Evolutionary conservation across 768 basidiomycete species (phyloP).

Genomic region (Amanita brunnescens): DNA sequence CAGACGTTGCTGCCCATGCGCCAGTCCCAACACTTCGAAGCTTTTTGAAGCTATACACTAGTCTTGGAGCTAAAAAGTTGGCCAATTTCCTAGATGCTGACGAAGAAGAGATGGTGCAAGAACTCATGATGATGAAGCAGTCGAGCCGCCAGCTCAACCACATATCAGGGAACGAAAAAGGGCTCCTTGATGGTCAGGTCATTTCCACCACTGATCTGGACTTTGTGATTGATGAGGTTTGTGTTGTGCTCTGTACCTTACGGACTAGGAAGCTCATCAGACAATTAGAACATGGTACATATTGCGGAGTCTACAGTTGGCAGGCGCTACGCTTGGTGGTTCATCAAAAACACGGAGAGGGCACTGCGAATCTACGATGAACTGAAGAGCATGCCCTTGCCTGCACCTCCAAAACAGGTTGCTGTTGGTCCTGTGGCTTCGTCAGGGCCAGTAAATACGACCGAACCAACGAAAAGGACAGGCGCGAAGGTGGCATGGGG

Average conservation of each 20-base stretch:
- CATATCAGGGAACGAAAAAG: constrained; percentile 45
- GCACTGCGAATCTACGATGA: constrained; percentile 82
- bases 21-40: constrained; percentile 81
- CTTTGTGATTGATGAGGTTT: constrained; percentile 89
- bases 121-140: constrained; percentile 96
- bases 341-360: constrained; percentile 92
- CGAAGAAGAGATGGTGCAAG: constrained; percentile 91
- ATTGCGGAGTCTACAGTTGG: constrained; percentile 94
- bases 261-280: background rate
- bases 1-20: constrained; percentile 67
- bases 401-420: constrained; percentile 24
- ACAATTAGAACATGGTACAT: constrained; percentile 83
- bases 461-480: constrained; percentile 20
- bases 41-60: constrained; percentile 93
- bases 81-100: constrained; percentile 86
- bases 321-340: constrained; percentile 92
- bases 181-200: constrained; percentile 77
- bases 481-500: constrained; percentile 58
- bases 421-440: constrained; percentile 11
- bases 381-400: constrained; percentile 46
- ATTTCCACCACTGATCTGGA: constrained; percentile 91
- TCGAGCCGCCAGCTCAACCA: constrained; percentile 71
- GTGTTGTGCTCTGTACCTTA: constrained; percentile 16
- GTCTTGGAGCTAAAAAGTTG: constrained; percentile 84
- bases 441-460: constrained; percentile 8